Evolutionary conservation across 164 flowering plant species (phyloP).

Genomic region (Berberis thunbergii): DNA sequence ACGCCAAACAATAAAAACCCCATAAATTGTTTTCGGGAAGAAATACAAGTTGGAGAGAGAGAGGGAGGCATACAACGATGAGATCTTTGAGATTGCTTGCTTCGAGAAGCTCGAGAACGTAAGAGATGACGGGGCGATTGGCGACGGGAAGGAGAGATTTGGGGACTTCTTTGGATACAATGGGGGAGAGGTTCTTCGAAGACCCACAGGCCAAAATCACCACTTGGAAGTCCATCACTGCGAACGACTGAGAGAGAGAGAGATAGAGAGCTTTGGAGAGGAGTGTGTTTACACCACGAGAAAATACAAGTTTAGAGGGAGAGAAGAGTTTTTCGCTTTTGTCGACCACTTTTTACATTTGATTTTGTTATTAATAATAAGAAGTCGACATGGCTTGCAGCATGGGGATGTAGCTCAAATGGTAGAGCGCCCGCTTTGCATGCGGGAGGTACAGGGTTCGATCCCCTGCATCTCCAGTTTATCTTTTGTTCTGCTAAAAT

Average conservation of each 20-base stretch:
- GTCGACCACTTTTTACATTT: too few species aligned
- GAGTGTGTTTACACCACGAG: too few species aligned
- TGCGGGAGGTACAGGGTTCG: constrained; percentile 43
- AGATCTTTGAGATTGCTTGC: constrained; percentile 70
- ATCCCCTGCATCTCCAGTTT: background rate
- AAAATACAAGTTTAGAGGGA: too few species aligned
- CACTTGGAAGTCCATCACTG: constrained; percentile 26
- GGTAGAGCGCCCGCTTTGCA: constrained; percentile 40
- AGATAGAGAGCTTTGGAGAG: too few species aligned
- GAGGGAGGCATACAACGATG: constrained; percentile 51
- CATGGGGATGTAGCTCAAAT: constrained; percentile 26
- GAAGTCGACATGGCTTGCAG: too few species aligned
- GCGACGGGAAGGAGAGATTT: constrained; percentile 91
- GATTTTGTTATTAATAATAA: too few species aligned
- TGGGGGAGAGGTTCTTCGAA: constrained; percentile 57
- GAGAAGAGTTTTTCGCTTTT: too few species aligned
- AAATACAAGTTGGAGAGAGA: background rate
- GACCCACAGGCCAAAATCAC: constrained; percentile 81
- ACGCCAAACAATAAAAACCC: too few species aligned
- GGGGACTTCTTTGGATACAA: constrained; percentile 82
- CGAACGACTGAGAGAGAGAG: too few species aligned
- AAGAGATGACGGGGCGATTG: constrained; percentile 80
- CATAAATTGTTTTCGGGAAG: background rate
- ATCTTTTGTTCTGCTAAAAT: too few species aligned
- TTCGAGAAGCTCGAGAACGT: constrained; percentile 74